Evolutionary conservation across 768 basidiomycete genomes (phyloP).

Genomic region (Obba rivulosa): DNA sequence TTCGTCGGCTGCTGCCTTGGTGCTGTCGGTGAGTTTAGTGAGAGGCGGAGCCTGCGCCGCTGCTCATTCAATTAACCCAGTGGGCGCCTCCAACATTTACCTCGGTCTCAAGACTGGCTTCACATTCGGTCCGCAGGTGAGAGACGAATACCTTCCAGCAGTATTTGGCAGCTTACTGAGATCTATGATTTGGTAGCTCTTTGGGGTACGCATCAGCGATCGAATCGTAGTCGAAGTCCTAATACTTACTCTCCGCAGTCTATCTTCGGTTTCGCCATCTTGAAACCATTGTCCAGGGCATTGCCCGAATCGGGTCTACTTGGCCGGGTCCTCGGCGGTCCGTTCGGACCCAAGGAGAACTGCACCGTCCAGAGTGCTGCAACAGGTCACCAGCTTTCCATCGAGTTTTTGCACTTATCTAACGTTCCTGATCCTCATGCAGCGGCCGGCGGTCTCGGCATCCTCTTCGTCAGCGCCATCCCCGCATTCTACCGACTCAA

Average conservation of each 20-base stretch:
- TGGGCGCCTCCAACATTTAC: no score
- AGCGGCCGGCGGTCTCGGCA: slow-evolving; percentile 54
- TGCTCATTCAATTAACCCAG: no score
- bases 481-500: slow-evolving; percentile 56
- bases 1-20: no score
- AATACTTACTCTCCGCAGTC: slow-evolving; percentile 28
- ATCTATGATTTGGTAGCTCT: slow-evolving; percentile 25
- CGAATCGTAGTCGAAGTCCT: neutral
- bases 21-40: no score
- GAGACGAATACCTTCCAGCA: neutral
- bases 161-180: neutral
- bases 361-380: slow-evolving; percentile 58
- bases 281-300: slow-evolving; percentile 48
- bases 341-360: slow-evolving; percentile 64
- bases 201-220: slow-evolving; percentile 42
- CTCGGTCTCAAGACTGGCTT: no score
- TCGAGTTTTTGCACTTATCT: slow-evolving; percentile 6
- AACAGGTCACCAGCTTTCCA: slow-evolving; percentile 33
- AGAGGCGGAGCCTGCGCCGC: no score
- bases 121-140: slow-evolving; percentile 51
- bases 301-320: slow-evolving; percentile 42
- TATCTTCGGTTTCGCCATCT: slow-evolving; percentile 56
- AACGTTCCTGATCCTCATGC: neutral
- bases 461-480: slow-evolving; percentile 54
- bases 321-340: slow-evolving; percentile 43